phyloP scores from a whole-genome alignment of 805 yeast species.

The Starmerella khaoyaiensis region DNA sequence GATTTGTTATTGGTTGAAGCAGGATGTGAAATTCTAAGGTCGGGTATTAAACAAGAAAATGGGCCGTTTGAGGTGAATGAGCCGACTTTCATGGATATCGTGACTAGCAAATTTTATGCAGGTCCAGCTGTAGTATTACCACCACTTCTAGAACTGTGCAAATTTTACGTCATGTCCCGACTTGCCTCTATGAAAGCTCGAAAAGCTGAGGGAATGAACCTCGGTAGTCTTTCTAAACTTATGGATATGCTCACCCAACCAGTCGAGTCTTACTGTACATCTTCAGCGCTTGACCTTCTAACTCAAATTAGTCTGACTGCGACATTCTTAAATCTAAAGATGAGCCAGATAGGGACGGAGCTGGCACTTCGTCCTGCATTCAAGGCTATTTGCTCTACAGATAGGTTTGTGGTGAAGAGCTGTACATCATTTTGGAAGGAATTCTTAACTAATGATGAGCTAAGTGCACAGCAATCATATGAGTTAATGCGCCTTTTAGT shows the following conservation, averaged over 20 bases:
- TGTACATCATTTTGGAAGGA: conserved; percentile 44
- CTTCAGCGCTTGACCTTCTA: conserved; percentile 22
- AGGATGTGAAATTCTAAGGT: conserved; percentile 47
- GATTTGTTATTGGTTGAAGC: conserved; percentile 47
- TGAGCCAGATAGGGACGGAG: no score
- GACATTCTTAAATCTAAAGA: no score
- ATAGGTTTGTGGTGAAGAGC: conserved; percentile 43
- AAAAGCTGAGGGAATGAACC: not conserved
- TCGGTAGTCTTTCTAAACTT: not conserved
- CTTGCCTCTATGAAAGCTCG: conserved; percentile 4
- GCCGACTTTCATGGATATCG: conserved; percentile 33
- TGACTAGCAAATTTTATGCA: conserved; percentile 25
- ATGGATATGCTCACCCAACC: not conserved
- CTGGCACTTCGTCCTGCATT: conserved; percentile 29
- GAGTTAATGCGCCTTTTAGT: conserved; percentile 31
- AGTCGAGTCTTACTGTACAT: not conserved
- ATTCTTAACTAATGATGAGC: conserved; percentile 25
- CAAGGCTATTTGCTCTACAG: conserved; percentile 35
- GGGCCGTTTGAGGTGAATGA: conserved; percentile 45
- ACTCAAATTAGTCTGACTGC: conserved; percentile 14
- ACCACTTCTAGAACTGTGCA: conserved; percentile 24
- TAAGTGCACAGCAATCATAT: conserved; percentile 23
- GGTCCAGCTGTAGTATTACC: conserved; percentile 21
- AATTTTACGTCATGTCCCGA: conserved; percentile 21
- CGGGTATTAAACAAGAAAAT: conserved; percentile 46